Evolutionary conservation across 305 asterid species (phyloP).

Genomic region (Salvia sclarea): DNA sequence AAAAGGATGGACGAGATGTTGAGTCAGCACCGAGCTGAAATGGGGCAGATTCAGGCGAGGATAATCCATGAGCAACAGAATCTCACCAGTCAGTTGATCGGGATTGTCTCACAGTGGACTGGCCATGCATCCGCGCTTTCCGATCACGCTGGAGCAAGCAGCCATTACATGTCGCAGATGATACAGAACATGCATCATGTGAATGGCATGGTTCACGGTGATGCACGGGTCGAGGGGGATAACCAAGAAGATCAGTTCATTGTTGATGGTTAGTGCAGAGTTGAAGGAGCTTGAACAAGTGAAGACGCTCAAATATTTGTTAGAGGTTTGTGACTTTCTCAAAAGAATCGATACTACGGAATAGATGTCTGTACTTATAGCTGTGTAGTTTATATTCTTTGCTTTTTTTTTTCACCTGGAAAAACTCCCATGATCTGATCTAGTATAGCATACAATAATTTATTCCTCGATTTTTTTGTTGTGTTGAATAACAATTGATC

Average conservation of each 20-base stretch:
- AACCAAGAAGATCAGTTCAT: conserved; percentile 94
- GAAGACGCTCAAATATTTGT: conserved; percentile 10
- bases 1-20: conserved; percentile 75
- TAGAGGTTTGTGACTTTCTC: conserved; percentile 23
- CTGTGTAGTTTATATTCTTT: conserved; percentile 41
- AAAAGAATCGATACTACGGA: conserved; percentile 13
- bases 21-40: conserved; percentile 74
- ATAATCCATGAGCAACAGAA: conserved; percentile 86
- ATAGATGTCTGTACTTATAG: conserved; percentile 34
- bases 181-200: conserved; percentile 89
- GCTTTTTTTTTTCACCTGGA: conserved; percentile 25
- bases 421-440: conserved; percentile 27
- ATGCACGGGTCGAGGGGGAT: conserved; percentile 79
- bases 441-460: conserved; percentile 41
- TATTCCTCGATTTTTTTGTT: conserved; percentile 35
- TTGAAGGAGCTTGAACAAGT: conserved; percentile 9
- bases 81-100: conserved; percentile 74
- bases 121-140: conserved; percentile 72
- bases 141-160: conserved; percentile 74
- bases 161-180: conserved; percentile 89
- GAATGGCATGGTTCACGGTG: conserved; percentile 74
- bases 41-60: conserved; percentile 81
- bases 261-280: conserved; percentile 63
- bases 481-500: conserved; percentile 33
- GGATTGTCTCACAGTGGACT: conserved; percentile 86